Base-by-base conservation (phyloP, 2,329 filamentous ascomycete species). In the Colletotrichum theobromicola region DNA sequence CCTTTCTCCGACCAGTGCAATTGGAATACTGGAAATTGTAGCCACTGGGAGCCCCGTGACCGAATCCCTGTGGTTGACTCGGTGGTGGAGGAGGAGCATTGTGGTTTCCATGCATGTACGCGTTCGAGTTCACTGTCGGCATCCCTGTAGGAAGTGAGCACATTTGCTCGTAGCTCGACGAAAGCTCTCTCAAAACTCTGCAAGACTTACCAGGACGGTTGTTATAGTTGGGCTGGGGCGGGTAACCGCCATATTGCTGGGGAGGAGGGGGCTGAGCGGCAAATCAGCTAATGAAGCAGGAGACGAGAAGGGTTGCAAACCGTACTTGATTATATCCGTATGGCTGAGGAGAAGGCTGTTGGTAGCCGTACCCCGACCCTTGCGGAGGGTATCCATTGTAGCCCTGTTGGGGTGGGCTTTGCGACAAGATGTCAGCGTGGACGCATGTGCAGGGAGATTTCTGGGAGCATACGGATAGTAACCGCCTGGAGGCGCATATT, bases 21-120 rank as follows among this genome's bases (percentile, higher is more conserved):
- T 93, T 93, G 61, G 95, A 98, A 84, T 98, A 98, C 84, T 96
- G 94, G 84, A 96, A 98, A 58, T 89, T 91, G 84, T 98, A 98
- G 79, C 89, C 90, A 76, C 92, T 89, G 21, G 95, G 95, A 16
- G 96, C 95, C 72, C 95, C 95, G 75, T 92, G 88, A 70, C 95
- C 94, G 80, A 97, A 97, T 76, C 90, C 87, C 82, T 96, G 94
- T 76, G 93, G 88, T 68, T 89, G 86, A 72, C 88, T 82, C 21
- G 94, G 93, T 9, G 94, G 94, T 66, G 93, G 90, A 3, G 92
- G 88, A 65, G 94, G 94, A 10, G 86, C 90, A 77, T 83, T 83
- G 65, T 88, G 88, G 77, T 90, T 90, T 76, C 89, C 91, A 77
- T 90, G 89, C 75, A 84, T 84, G 83, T 88, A 91, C 77, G 87